Percentiles rank a stretch among this genome's conserved stretches.
phyloP scores from a whole-genome alignment of 176 grass and related monocot genomes.

The Rhynchospora pubera region DNA sequence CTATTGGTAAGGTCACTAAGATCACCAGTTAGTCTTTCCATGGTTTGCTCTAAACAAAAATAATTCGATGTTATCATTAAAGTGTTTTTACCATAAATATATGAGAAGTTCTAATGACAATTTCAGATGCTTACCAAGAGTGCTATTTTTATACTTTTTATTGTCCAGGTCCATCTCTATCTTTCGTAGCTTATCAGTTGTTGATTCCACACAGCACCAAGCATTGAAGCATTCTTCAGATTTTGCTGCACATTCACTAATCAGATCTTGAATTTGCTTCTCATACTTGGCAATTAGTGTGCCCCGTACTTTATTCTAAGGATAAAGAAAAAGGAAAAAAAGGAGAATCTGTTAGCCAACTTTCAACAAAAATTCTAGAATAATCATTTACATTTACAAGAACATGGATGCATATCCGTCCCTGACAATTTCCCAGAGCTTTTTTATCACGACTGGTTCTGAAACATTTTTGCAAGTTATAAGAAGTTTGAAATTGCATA shows the following conservation, averaged over 20 bases:
- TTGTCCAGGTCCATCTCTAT: constrained; percentile 75
- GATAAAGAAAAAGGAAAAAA: neutral
- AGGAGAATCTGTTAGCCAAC: neutral
- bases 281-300: constrained; percentile 80
- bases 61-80: neutral
- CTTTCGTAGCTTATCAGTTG: constrained; percentile 58
- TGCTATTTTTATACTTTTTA: constrained; percentile 44
- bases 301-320: constrained; percentile 37
- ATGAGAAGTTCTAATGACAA: neutral
- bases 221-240: constrained; percentile 78
- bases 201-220: constrained; percentile 65
- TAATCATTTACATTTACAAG: neutral
- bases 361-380: neutral
- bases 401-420: neutral
- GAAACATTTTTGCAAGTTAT: neutral
- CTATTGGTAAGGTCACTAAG: constrained; percentile 51
- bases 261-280: constrained; percentile 86
- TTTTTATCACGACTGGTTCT: neutral
- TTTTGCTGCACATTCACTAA: constrained; percentile 53
- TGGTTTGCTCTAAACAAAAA: constrained; percentile 46
- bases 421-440: neutral
- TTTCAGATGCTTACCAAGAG: constrained; percentile 43
- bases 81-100: neutral
- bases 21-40: constrained; percentile 37
- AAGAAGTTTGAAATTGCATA: constrained; percentile 13